Percentiles rank a stretch among this genome's conserved stretches.
These are phyloP conservation scores for Acanthamoeba healyi DNA, from an alignment of 208 protist genomes.

Conservation along the genomic window DNA sequence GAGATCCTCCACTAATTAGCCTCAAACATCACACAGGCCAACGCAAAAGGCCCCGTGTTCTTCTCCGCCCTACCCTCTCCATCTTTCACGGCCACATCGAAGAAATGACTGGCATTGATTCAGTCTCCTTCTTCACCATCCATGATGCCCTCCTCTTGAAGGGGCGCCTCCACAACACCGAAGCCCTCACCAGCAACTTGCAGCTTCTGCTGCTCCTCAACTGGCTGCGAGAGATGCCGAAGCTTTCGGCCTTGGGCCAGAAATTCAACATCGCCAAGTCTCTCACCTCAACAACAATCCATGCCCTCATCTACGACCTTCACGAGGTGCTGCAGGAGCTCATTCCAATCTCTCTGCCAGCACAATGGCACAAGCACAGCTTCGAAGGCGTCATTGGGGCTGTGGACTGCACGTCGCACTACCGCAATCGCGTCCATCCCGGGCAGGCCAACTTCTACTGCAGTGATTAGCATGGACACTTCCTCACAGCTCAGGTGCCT, in stretches of 20 bases:
- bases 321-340: neutral
- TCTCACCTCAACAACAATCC: neutral
- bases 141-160: neutral
- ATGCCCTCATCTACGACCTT: neutral
- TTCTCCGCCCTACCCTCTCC: neutral
- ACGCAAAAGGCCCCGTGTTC: no score
- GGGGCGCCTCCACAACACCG: neutral
- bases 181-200: conserved; percentile 32
- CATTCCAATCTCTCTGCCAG: neutral
- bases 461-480: conserved; percentile 7
- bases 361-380: neutral
- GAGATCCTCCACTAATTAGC: no score
- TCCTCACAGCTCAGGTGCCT: conserved; percentile 9
- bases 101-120: conserved; percentile 25
- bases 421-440: neutral
- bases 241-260: neutral
- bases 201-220: conserved; percentile 43
- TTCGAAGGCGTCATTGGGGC: conserved; percentile 10
- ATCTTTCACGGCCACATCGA: neutral
- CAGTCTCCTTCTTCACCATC: conserved; percentile 42
- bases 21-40: no score
- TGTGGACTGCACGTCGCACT: conserved; percentile 41
- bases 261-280: neutral
- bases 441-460: conserved; percentile 5
- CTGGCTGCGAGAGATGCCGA: conserved; percentile 39